These are phyloP conservation scores for Leishmania amazonensis DNA, from an alignment of 208 protist species.

Conservation along the genomic window DNA sequence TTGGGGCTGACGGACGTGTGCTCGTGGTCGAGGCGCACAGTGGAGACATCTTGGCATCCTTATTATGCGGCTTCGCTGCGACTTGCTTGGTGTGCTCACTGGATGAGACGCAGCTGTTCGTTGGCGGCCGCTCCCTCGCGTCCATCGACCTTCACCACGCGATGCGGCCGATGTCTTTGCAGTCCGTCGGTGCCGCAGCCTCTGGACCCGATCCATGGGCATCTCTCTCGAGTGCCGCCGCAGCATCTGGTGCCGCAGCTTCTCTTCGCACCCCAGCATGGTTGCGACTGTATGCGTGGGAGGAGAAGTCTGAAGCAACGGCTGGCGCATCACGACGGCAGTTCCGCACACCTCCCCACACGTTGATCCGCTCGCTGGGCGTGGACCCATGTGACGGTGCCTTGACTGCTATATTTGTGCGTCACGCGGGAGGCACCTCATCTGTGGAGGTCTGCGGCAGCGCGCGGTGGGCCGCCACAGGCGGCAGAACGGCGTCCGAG, in stretches of 20 bases:
- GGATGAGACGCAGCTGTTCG: slow-evolving; percentile 70
- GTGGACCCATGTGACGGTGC: slow-evolving; percentile 9
- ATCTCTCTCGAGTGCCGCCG: background rate
- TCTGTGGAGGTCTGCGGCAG: slow-evolving; percentile 8
- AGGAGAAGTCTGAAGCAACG: background rate
- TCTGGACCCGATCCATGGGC: slow-evolving; percentile 1
- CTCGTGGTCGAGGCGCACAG: slow-evolving; percentile 40
- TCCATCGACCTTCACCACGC: slow-evolving; percentile 53
- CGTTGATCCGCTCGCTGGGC: slow-evolving; percentile 6
- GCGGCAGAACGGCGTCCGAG: slow-evolving; percentile 1
- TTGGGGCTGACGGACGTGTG: slow-evolving; percentile 34
- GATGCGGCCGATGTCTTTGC: slow-evolving; percentile 20
- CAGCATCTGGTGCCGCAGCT: background rate
- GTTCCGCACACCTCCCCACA: background rate
- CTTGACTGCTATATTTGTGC: slow-evolving; percentile 24
- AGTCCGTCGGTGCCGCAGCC: slow-evolving; percentile 2
- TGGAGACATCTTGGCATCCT: slow-evolving; percentile 29
- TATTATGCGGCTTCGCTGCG: slow-evolving; percentile 53
- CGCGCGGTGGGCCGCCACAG: slow-evolving; percentile 14
- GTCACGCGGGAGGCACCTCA: background rate
- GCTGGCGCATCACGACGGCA: background rate
- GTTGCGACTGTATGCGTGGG: slow-evolving; percentile 30
- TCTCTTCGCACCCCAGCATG: background rate
- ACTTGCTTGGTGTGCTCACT: slow-evolving; percentile 46
- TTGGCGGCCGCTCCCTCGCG: slow-evolving; percentile 54